A percentile compares a stretch with the other conserved stretches of the same genome.
These are phyloP conservation scores for Thraustochytrium sp. DNA, from an alignment of 352 stramenopile genomes.

Conservation along the genomic window DNA sequence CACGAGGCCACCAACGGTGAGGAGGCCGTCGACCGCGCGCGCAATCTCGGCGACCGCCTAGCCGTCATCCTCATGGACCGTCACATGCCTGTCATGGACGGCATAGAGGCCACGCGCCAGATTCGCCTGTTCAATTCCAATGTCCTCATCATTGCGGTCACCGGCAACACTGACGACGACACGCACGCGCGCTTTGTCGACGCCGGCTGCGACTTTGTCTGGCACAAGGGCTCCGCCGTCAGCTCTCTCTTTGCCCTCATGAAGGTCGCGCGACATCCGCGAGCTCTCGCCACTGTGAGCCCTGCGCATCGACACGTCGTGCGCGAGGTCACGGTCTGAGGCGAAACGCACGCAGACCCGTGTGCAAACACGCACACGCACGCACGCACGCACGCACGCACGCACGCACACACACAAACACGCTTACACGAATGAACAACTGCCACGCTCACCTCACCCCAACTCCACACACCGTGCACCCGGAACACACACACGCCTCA, in stretches of 20 bases:
- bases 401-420: too few relatives aligned
- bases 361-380: too few relatives aligned
- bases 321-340: too few relatives aligned
- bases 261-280: too few relatives aligned
- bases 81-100: neutral
- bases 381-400: too few relatives aligned
- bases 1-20: neutral
- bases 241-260: neutral
- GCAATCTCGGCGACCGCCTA: neutral
- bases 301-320: too few relatives aligned
- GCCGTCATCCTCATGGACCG: conserved; percentile 7
- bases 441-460: too few relatives aligned
- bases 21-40: neutral
- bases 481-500: too few relatives aligned
- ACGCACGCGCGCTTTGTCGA: neutral
- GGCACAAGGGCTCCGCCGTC: neutral
- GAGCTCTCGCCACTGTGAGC: too few relatives aligned
- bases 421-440: too few relatives aligned
- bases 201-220: neutral
- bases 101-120: neutral
- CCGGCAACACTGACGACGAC: neutral
- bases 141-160: neutral
- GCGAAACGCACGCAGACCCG: too few relatives aligned
- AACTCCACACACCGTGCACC: too few relatives aligned
- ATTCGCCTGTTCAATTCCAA: neutral